Conservation (phyloP, 768 basidiomycete species). For the Aureoboletus auriporus region DNA sequence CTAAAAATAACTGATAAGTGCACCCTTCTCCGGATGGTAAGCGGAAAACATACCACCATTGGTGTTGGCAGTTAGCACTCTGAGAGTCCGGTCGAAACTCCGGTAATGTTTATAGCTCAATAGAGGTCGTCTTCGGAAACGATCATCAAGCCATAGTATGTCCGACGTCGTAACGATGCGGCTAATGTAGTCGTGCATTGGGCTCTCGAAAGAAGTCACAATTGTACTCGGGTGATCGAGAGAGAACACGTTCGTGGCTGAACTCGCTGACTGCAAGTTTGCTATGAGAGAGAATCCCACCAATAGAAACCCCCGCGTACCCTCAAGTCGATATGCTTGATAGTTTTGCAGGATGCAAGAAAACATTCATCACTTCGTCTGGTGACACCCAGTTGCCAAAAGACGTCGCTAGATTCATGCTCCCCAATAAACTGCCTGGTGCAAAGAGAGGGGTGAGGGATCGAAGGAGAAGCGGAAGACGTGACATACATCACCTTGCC, state of each 20-base stretch:
- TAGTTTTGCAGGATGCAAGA: conserved; percentile 41
- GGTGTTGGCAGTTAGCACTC: conserved; percentile 36
- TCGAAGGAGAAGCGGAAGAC: neutral
- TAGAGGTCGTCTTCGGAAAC: conserved; percentile 54
- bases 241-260: conserved; percentile 32
- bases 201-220: conserved; percentile 53
- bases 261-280: conserved; percentile 27
- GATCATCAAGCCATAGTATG: conserved; percentile 67
- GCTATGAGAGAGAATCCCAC: conserved; percentile 4
- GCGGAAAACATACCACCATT: conserved; percentile 26
- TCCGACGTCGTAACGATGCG: conserved; percentile 58
- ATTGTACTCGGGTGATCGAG: conserved; percentile 32
- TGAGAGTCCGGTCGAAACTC: conserved; percentile 55
- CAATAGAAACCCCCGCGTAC: conserved; percentile 34
- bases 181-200: conserved; percentile 40
- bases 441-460: neutral
- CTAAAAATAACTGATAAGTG: conserved; percentile 29
- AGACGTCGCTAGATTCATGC: conserved; percentile 23
- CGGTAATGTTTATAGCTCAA: conserved; percentile 60
- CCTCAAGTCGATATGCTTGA: conserved; percentile 51
- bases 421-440: conserved; percentile 20
- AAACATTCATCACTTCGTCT: conserved; percentile 36
- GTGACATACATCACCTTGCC: conserved; percentile 39
- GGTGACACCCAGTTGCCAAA: conserved; percentile 52
- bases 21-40: neutral